These are phyloP conservation scores for Botrytis sinoallii DNA, from an alignment of 2,329 filamentous ascomycete species.

Conservation along the genomic window DNA sequence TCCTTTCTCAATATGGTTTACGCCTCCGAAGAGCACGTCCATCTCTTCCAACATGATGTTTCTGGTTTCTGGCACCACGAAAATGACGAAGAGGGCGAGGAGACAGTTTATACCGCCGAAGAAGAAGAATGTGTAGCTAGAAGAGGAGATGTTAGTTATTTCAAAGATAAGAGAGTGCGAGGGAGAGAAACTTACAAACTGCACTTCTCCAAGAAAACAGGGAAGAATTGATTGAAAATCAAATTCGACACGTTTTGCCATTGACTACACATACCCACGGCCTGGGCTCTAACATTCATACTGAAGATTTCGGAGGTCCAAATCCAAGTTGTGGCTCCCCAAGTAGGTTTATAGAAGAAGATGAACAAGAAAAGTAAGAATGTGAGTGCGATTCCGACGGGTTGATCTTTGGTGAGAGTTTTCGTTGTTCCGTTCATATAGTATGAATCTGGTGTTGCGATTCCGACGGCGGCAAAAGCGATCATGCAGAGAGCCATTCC, in stretches of 20 bases:
- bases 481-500: constrained; percentile 72
- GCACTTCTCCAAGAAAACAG: constrained; percentile 58
- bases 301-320: constrained; percentile 69
- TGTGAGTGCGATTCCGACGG: constrained; percentile 65
- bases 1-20: constrained; percentile 36
- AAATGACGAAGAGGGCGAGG: constrained; percentile 49
- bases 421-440: constrained; percentile 36
- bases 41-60: constrained; percentile 53
- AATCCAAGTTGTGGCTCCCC: constrained; percentile 69
- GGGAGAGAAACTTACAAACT: constrained; percentile 38
- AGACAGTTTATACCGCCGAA: constrained; percentile 50
- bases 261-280: constrained; percentile 63
- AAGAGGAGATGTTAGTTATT: background rate
- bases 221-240: constrained; percentile 69
- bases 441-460: constrained; percentile 48
- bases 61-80: constrained; percentile 55
- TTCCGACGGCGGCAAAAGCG: constrained; percentile 56
- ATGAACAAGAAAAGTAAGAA: constrained; percentile 66
- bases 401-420: constrained; percentile 52
- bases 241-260: constrained; percentile 63
- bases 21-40: constrained; percentile 50
- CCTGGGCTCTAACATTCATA: constrained; percentile 70
- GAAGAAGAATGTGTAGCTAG: constrained; percentile 44
- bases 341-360: constrained; percentile 67
- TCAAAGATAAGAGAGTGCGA: background rate